Conservation (phyloP, 2,329 filamentous ascomycete genomes). For the Epichloe glyceriae region DNA sequence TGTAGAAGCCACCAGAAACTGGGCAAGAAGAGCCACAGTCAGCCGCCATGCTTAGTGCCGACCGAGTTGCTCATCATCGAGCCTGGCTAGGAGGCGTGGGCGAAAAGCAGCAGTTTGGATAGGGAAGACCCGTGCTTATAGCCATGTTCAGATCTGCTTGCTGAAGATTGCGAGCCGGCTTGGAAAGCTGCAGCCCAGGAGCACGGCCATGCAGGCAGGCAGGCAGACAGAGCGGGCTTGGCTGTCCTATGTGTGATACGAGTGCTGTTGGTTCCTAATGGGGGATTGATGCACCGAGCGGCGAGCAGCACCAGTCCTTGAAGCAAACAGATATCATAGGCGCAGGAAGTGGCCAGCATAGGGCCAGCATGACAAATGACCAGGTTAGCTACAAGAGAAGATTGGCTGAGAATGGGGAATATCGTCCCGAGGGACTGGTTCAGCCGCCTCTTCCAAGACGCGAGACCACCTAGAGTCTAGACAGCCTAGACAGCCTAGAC, state of each 20-base stretch:
- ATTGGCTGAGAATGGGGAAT: not conserved
- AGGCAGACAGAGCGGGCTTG: not conserved
- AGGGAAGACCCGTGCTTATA: not conserved
- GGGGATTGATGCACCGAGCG: not conserved
- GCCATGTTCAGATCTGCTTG: not conserved
- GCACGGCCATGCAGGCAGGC: conserved; percentile 1
- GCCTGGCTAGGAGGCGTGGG: conserved; percentile 6
- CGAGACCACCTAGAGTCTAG: too few relatives aligned
- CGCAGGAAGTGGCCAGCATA: too few relatives aligned
- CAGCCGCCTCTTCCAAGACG: not conserved
- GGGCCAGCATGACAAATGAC: too few relatives aligned
- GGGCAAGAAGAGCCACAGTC: conserved; percentile 25
- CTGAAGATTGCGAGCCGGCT: not conserved
- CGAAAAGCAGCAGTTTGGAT: conserved; percentile 7
- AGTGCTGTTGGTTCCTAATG: not conserved
- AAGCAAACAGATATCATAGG: too few relatives aligned
- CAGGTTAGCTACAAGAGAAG: not conserved
- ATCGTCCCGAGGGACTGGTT: not conserved
- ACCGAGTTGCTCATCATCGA: conserved; percentile 14
- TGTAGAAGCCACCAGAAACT: conserved; percentile 23
- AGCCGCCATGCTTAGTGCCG: conserved; percentile 20
- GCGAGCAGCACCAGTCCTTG: not conserved
- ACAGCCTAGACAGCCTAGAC: too few relatives aligned
- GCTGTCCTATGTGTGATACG: not conserved
- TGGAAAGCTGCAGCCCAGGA: conserved; percentile 1